Evolutionary conservation across 192 early-diverging fungal genomes (phyloP), one percentile per base, ranked within the genome.

Genomic region (Spizellomyces sp.): DNA sequence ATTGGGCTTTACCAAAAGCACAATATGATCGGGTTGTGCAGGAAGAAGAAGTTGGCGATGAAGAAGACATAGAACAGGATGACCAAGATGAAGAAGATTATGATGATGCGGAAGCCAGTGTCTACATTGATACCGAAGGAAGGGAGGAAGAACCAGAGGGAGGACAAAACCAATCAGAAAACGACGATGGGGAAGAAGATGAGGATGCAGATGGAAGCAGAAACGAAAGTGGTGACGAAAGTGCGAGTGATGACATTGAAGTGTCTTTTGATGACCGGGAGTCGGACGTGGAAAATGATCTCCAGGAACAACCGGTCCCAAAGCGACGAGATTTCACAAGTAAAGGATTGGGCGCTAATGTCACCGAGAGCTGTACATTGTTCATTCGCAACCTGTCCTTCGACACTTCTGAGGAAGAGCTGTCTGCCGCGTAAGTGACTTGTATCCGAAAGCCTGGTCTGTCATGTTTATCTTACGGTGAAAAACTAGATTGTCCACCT

Each of bases 301-400:
- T 55, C 0, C 52, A 55, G 52, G 57, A 9, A 63, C 44, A 69
- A 78, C 42, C 45, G 50, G 50, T 19, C 14, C 17, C 50, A 54
- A 54, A 12, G 50, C 50, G 50, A 59, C 61, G 69, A 42, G 75
- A 55, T 1, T 73, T 54, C 8, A 71, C 71, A 45, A 79, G 77
- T 2, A 41, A 14, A 15, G 19, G 52, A 66, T 48, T 70, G 6
- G 75, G 75, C 19, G 73, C 74, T 22, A 69, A 77, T 45, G 75
- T 71, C 8, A 46, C 50, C 0, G 72, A 76, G 46, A 64, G 68
- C 6, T 67, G 74, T 89, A 98, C 95, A 15, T 87, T 98, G 46
- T 98, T 98, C 80, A 86, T 98, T 64, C 87, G 95, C 54, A 98
- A 98, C 79, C 75, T 98, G 75, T 86, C 89, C 46, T 98, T 95